A percentile compares a stretch with the other conserved stretches of the same genome.
Conservation (phyloP, 345 rosid genomes). For the Arabis alpina region DNA sequence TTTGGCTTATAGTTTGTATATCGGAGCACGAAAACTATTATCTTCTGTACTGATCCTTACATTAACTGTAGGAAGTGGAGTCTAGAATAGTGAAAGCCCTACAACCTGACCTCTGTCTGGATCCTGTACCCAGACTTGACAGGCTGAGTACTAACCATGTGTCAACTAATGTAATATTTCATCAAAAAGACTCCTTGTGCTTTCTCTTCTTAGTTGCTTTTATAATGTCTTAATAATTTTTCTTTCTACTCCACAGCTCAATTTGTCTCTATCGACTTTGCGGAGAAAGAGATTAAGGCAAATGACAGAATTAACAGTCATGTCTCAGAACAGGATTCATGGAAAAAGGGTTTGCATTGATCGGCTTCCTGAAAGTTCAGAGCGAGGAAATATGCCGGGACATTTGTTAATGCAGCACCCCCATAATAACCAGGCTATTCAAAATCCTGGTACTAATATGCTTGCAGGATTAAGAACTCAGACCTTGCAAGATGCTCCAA, state of each 20-base stretch:
- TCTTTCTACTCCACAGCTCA: conserved; percentile 60
- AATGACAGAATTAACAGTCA: conserved; percentile 63
- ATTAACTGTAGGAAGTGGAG: conserved; percentile 79
- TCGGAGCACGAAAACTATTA: conserved; percentile 5
- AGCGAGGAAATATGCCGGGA: conserved; percentile 55
- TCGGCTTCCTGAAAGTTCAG: conserved; percentile 70
- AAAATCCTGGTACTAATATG: conserved; percentile 60
- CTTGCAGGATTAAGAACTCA: conserved; percentile 58
- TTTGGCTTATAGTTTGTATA: conserved; percentile 11
- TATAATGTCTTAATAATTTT: conserved; percentile 29
- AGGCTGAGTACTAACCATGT: conserved; percentile 63
- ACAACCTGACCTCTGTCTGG: conserved; percentile 89
- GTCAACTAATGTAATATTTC: conserved; percentile 59
- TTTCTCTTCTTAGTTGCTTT: conserved; percentile 35
- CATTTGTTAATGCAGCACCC: conserved; percentile 59
- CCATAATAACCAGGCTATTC: conserved; percentile 61
- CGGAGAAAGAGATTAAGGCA: conserved; percentile 78
- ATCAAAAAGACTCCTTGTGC: conserved; percentile 2
- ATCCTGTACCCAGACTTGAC: conserved; percentile 90
- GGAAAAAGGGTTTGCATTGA: conserved; percentile 84
- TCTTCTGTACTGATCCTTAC: conserved; percentile 22
- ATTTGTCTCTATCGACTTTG: conserved; percentile 61
- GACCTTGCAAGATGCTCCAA: conserved; percentile 60
- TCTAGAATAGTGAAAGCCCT: conserved; percentile 90
- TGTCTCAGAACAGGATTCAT: conserved; percentile 61